phyloP scores from a whole-genome alignment of 305 asterid genomes.

The Fraxinus paxiana region DNA sequence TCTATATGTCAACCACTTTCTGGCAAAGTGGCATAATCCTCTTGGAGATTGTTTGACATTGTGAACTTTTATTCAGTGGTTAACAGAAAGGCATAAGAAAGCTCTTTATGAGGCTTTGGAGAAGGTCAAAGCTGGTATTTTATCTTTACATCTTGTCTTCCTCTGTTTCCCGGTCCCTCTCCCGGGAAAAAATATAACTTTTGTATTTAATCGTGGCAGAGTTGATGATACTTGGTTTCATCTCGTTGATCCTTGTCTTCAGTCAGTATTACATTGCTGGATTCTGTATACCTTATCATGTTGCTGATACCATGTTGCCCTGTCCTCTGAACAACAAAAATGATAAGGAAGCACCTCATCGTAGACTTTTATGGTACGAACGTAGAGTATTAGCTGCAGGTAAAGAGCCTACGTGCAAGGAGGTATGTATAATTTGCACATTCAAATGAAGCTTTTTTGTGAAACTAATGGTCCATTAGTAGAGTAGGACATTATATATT shows the following conservation, averaged over 20 bases:
- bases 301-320: slow-evolving; percentile 65
- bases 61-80: slow-evolving; percentile 46
- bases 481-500: not conserved
- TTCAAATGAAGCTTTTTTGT: not conserved
- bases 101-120: slow-evolving; percentile 77
- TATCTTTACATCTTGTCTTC: not conserved
- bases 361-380: slow-evolving; percentile 58
- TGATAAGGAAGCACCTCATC: slow-evolving; percentile 27
- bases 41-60: not conserved
- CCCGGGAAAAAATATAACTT: not conserved
- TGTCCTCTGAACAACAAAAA: slow-evolving; percentile 27
- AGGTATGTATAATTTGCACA: slow-evolving; percentile 29
- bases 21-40: too few relatives aligned
- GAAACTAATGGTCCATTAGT: not conserved
- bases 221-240: slow-evolving; percentile 71
- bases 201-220: slow-evolving; percentile 37
- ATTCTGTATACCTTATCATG: slow-evolving; percentile 54
- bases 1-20: too few relatives aligned
- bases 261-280: slow-evolving; percentile 67
- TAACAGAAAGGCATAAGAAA: slow-evolving; percentile 70
- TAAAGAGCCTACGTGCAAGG: slow-evolving; percentile 31
- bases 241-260: slow-evolving; percentile 63
- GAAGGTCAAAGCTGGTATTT: slow-evolving; percentile 75
- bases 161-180: not conserved
- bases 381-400: slow-evolving; percentile 52